Evolutionary conservation across 1,284 basidiomycete species (phyloP).

Genomic region (Thelephora terrestris): DNA sequence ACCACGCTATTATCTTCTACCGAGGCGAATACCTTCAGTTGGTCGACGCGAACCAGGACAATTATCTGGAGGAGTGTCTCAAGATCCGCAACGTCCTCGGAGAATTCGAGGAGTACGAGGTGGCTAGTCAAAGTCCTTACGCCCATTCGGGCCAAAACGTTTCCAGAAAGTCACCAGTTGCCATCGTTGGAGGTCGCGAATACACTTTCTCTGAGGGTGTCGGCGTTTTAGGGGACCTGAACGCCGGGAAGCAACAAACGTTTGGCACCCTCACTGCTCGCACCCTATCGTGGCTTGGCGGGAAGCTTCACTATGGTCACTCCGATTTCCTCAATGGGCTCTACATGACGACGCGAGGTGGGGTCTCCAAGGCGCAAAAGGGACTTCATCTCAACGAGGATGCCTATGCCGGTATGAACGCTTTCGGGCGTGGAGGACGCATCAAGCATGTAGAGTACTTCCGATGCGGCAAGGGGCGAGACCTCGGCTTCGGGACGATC

Average conservation of each 20-base stretch:
- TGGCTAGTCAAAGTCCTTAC: slow-evolving; percentile 86
- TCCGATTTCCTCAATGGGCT: slow-evolving; percentile 98
- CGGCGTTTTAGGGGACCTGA: slow-evolving; percentile 96
- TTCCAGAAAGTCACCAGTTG: slow-evolving; percentile 84
- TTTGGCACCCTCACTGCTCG: slow-evolving; percentile 96
- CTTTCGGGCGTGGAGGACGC: slow-evolving; percentile 90
- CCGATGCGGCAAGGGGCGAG: slow-evolving; percentile 96
- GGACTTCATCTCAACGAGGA: slow-evolving; percentile 98
- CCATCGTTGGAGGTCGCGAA: slow-evolving; percentile 97
- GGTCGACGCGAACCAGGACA: slow-evolving; percentile 99
- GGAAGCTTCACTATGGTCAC: slow-evolving; percentile 98
- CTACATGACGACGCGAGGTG: slow-evolving; percentile 98
- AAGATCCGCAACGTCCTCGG: slow-evolving; percentile 98
- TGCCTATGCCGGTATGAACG: slow-evolving; percentile 99
- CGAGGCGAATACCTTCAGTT: slow-evolving; percentile 98
- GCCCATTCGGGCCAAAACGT: slow-evolving; percentile 81
- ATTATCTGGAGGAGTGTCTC: slow-evolving; percentile 98
- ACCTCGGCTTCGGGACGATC: slow-evolving; percentile 98
- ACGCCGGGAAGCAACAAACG: slow-evolving; percentile 98
- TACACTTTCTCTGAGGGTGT: slow-evolving; percentile 99
- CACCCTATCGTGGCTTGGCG: slow-evolving; percentile 94
- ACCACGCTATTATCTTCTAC: slow-evolving; percentile 98
- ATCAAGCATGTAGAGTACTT: slow-evolving; percentile 99
- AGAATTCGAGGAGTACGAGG: slow-evolving; percentile 93
- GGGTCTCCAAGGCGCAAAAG: slow-evolving; percentile 98